Conservation (phyloP, 2,329 filamentous ascomycete species). For the Daldinia sp. region DNA sequence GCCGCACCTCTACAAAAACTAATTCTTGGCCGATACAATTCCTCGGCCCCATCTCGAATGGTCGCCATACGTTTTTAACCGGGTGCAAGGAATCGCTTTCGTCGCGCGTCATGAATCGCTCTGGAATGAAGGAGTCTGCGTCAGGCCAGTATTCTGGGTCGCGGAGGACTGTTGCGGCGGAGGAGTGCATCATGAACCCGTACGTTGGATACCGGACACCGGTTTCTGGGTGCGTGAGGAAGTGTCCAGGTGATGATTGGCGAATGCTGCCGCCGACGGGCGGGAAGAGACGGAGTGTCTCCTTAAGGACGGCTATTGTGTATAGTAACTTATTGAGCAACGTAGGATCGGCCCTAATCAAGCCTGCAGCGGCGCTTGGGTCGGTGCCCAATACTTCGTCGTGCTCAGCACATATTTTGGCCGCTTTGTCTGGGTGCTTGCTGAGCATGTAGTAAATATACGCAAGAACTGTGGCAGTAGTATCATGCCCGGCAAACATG, state of each 20-base stretch:
- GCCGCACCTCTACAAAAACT: conserved; percentile 60
- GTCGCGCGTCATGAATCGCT: conserved; percentile 50
- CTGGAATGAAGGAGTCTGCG: conserved; percentile 51
- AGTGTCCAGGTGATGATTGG: conserved; percentile 46
- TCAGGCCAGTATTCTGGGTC: conserved; percentile 50
- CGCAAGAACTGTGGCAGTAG: conserved; percentile 43
- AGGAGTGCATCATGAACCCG: conserved; percentile 44
- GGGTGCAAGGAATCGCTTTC: conserved; percentile 47
- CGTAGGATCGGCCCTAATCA: conserved; percentile 53
- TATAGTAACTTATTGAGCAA: conserved; percentile 61
- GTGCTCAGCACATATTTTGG: conserved; percentile 43
- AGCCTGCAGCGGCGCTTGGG: conserved; percentile 47
- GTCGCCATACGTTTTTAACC: conserved; percentile 57
- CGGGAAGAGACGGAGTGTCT: conserved; percentile 61
- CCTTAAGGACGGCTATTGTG: conserved; percentile 61
- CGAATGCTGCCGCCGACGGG: conserved; percentile 55
- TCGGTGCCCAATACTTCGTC: conserved; percentile 57
- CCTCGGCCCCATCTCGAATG: conserved; percentile 61
- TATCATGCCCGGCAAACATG: conserved; percentile 48
- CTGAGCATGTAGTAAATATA: conserved; percentile 40
- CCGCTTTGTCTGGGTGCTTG: conserved; percentile 38
- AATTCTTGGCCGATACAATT: conserved; percentile 66
- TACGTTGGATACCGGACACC: conserved; percentile 53
- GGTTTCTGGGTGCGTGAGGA: conserved; percentile 53
- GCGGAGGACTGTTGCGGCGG: conserved; percentile 43